Evolutionary conservation across 768 basidiomycete genomes (phyloP).

Genomic region (Neoboletus magnificus): DNA sequence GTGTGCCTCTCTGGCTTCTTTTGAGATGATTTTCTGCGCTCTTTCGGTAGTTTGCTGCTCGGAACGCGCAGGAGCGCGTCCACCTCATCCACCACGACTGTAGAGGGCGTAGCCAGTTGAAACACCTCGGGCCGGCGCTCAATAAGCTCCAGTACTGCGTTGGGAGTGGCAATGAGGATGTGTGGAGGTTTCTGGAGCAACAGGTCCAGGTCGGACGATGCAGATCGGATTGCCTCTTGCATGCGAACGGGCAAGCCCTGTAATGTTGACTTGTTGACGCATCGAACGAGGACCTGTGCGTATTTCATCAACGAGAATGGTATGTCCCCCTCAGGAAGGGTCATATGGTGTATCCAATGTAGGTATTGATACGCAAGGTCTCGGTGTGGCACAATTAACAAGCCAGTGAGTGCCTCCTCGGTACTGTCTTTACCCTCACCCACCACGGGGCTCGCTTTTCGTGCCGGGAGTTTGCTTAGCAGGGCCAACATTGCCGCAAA

Average conservation of each 20-base stretch:
- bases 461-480: constrained; percentile 50
- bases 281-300: constrained; percentile 61
- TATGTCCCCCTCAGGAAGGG: constrained; percentile 28
- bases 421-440: constrained; percentile 17
- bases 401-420: constrained; percentile 42
- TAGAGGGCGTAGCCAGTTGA: constrained; percentile 45
- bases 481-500: constrained; percentile 68
- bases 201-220: constrained; percentile 31
- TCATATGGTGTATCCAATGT: constrained; percentile 61
- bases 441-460: constrained; percentile 12
- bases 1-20: constrained; percentile 52
- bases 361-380: constrained; percentile 67
- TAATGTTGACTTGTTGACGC: constrained; percentile 31
- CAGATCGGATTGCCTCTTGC: constrained; percentile 26
- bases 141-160: constrained; percentile 59
- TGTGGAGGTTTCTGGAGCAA: constrained; percentile 51
- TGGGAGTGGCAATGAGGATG: constrained; percentile 70
- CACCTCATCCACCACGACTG: constrained; percentile 71
- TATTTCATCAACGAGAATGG: constrained; percentile 40
- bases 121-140: constrained; percentile 42
- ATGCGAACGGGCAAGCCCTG: constrained; percentile 24
- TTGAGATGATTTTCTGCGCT: constrained; percentile 34
- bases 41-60: constrained; percentile 35
- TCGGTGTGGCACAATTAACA: constrained; percentile 69
- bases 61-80: constrained; percentile 66